These are phyloP conservation scores for Panaeolus papilionaceus DNA, from an alignment of 768 basidiomycete species.

Conservation along the genomic window DNA sequence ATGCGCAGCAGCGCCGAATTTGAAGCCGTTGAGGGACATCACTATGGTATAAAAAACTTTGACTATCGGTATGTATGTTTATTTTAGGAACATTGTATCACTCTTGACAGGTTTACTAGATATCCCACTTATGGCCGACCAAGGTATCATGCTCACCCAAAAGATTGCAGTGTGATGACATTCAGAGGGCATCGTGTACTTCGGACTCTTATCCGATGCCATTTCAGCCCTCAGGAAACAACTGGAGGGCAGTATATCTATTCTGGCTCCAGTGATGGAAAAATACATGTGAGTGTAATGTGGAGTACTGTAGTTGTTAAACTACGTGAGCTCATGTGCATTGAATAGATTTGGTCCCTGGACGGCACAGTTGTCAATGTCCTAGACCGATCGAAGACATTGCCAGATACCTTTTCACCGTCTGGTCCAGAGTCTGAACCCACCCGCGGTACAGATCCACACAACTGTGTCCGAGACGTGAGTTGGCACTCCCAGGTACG, in stretches of 20 bases:
- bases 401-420: conserved; percentile 76
- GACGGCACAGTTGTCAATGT: conserved; percentile 88
- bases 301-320: not conserved
- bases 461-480: conserved; percentile 86
- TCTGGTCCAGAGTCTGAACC: conserved; percentile 59
- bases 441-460: conserved; percentile 33
- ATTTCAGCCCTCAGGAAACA: conserved; percentile 93
- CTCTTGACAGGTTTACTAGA: conserved; percentile 40
- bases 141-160: conserved; percentile 69
- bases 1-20: conserved; percentile 82
- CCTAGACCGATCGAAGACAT: conserved; percentile 77
- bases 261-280: conserved; percentile 89
- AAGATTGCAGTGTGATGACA: conserved; percentile 94
- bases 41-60: conserved; percentile 66
- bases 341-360: conserved; percentile 88
- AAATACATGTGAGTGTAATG: conserved; percentile 68
- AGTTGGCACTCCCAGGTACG: conserved; percentile 89
- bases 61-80: conserved; percentile 78
- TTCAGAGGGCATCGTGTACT: conserved; percentile 92
- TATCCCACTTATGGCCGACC: conserved; percentile 72
- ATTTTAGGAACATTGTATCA: conserved; percentile 7
- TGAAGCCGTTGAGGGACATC: conserved; percentile 52
- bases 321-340: conserved; percentile 17
- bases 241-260: conserved; percentile 95
- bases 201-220: conserved; percentile 92